A percentile compares a stretch with the other conserved stretches of the same genome.
phyloP scores from a whole-genome alignment of 805 yeast species.

The Brettanomyces nanus region DNA sequence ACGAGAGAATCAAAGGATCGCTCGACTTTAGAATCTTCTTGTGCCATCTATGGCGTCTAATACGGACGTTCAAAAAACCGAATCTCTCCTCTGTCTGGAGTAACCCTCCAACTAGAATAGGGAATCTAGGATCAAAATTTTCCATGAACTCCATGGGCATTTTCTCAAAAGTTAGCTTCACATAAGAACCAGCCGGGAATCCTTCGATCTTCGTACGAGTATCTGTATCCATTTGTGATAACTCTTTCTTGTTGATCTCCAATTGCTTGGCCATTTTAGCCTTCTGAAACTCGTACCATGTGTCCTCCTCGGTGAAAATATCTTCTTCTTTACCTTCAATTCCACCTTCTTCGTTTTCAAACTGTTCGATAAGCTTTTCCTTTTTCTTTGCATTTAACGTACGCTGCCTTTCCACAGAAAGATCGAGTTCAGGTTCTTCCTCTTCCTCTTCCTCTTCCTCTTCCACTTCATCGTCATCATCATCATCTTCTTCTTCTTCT shows the following conservation, averaged over 20 bases:
- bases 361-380: constrained; percentile 79
- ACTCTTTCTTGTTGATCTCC: constrained; percentile 83
- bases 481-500: constrained; percentile 13
- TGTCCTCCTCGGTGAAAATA: constrained; percentile 65
- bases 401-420: constrained; percentile 68
- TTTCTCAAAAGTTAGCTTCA: constrained; percentile 72
- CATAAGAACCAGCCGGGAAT: constrained; percentile 87
- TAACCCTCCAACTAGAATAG: constrained; percentile 85
- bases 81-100: constrained; percentile 86
- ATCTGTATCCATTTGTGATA: constrained; percentile 64
- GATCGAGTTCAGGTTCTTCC: constrained; percentile 17
- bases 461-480: constrained; percentile 27
- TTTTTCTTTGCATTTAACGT: constrained; percentile 80
- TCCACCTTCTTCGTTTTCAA: constrained; percentile 75
- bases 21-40: constrained; percentile 90
- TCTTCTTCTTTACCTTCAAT: constrained; percentile 72
- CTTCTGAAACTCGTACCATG: constrained; percentile 97
- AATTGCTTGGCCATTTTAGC: constrained; percentile 94
- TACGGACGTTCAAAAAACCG: constrained; percentile 86
- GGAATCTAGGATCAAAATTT: constrained; percentile 77
- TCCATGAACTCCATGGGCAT: constrained; percentile 88
- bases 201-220: constrained; percentile 84
- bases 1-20: constrained; percentile 86
- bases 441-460: constrained; percentile 13
- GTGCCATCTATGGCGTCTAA: constrained; percentile 99